Evolutionary conservation across 208 protist species (phyloP).

Genomic region (Dictyostelium gargantuum): DNA sequence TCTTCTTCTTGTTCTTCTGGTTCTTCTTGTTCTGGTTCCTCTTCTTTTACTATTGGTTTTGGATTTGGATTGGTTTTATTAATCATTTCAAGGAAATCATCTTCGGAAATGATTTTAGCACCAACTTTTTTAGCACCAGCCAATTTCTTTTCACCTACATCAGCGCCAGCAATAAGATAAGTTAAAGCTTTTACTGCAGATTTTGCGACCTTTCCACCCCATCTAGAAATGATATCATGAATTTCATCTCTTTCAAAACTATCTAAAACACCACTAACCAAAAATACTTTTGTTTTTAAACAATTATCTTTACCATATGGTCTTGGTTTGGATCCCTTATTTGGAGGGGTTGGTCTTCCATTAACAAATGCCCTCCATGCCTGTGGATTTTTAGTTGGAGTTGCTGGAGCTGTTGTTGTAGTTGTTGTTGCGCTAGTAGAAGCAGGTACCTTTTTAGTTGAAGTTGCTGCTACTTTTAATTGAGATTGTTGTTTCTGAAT

Average conservation of each 20-base stretch:
- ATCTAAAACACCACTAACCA: slow-evolving; percentile 88
- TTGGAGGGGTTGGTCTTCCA: background rate
- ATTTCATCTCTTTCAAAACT: slow-evolving; percentile 84
- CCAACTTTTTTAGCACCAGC: slow-evolving; percentile 68
- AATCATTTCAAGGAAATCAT: slow-evolving; percentile 18
- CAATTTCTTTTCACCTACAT: slow-evolving; percentile 82
- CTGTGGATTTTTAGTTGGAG: background rate
- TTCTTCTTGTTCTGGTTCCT: background rate
- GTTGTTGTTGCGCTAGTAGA: background rate
- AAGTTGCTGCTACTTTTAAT: background rate
- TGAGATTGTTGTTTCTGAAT: background rate
- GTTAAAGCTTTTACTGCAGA: slow-evolving; percentile 77
- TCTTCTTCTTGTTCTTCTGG: background rate
- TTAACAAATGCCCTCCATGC: background rate
- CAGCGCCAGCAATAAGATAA: slow-evolving; percentile 83
- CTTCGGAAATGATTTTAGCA: background rate
- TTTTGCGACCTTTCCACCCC: slow-evolving; percentile 80
- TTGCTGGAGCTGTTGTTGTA: background rate
- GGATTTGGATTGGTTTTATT: background rate
- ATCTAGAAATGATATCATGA: slow-evolving; percentile 78
- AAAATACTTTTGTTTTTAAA: slow-evolving; percentile 81
- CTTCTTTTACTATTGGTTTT: background rate
- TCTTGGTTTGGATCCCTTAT: slow-evolving; percentile 72
- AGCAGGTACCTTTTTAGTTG: background rate
- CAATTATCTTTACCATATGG: slow-evolving; percentile 81